Percentiles rank a stretch among this genome's conserved stretches.
These are phyloP conservation scores for sorghum (Sorghum bicolor) DNA, from an alignment of 176 grass and related monocot species.

Conservation along the genomic window DNA sequence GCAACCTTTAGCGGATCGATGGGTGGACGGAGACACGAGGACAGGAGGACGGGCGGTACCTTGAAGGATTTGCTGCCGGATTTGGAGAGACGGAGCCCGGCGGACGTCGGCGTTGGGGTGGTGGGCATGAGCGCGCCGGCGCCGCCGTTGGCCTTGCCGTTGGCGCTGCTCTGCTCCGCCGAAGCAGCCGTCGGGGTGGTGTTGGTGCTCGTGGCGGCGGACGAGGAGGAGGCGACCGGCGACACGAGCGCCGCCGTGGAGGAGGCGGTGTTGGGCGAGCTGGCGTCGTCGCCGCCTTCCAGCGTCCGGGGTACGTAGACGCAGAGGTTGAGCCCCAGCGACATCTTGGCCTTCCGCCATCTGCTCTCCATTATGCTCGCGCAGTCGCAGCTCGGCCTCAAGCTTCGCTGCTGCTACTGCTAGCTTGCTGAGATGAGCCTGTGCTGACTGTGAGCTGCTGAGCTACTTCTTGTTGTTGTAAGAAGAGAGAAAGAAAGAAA, in stretches of 20 bases:
- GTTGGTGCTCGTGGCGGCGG: conserved; percentile 46
- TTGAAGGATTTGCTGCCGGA: conserved; percentile 84
- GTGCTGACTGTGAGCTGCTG: background rate
- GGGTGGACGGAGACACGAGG: background rate
- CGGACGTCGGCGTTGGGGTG: conserved; percentile 80
- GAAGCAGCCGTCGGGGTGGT: conserved; percentile 30
- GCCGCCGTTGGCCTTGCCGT: conserved; percentile 7
- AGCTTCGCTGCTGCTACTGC: background rate
- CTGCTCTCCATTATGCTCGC: conserved; percentile 57
- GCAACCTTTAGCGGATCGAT: background rate
- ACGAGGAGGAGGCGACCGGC: conserved; percentile 38
- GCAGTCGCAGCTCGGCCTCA: background rate
- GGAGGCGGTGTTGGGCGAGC: conserved; percentile 35
- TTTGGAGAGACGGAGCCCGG: conserved; percentile 78
- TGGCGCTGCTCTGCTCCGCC: conserved; percentile 20
- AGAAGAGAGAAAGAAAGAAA: background rate
- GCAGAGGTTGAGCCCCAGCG: conserved; percentile 82
- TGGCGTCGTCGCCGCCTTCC: conserved; percentile 40
- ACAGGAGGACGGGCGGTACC: conserved; percentile 19
- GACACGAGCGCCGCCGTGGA: conserved; percentile 54
- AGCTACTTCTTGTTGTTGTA: conserved; percentile 6
- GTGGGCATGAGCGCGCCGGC: conserved; percentile 72
- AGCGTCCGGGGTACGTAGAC: conserved; percentile 74
- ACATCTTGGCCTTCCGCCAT: conserved; percentile 91
- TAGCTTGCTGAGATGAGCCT: background rate